phyloP scores from a whole-genome alignment of 2,329 filamentous ascomycete species.

The Aspergillus neotritici region DNA sequence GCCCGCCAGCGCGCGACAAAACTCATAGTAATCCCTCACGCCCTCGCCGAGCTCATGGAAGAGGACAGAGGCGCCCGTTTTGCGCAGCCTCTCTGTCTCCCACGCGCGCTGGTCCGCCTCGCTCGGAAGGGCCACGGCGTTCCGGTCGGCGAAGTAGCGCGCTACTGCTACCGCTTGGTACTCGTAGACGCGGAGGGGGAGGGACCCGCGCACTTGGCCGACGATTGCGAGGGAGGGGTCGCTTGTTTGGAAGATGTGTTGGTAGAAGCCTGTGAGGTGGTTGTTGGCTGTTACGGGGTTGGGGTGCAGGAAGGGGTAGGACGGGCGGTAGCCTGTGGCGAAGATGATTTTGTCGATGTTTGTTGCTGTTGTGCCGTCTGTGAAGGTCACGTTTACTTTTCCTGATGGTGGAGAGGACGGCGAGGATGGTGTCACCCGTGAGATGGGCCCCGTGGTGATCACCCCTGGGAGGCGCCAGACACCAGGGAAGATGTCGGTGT shows the following conservation, averaged over 20 bases:
- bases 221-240: slow-evolving; percentile 27
- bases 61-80: slow-evolving; percentile 13
- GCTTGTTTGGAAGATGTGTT: slow-evolving; percentile 26
- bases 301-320: slow-evolving; percentile 25
- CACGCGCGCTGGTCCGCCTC: slow-evolving; percentile 20
- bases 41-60: slow-evolving; percentile 28
- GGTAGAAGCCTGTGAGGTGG: slow-evolving; percentile 23
- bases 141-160: slow-evolving; percentile 23
- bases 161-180: slow-evolving; percentile 28
- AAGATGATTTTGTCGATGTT: slow-evolving; percentile 27
- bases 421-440: slow-evolving; percentile 1
- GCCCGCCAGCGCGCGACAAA: slow-evolving; percentile 35
- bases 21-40: slow-evolving; percentile 38
- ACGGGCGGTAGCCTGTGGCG: slow-evolving; percentile 26
- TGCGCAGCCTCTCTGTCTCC: slow-evolving; percentile 20
- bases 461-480: slow-evolving; percentile 24
- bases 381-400: slow-evolving; percentile 16
- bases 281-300: slow-evolving; percentile 21
- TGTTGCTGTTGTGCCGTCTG: slow-evolving; percentile 13
- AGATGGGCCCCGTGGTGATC: slow-evolving; percentile 14
- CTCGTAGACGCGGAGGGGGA: slow-evolving; percentile 29
- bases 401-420: not conserved
- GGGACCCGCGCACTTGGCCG: slow-evolving; percentile 22
- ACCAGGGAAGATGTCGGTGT: slow-evolving; percentile 15
- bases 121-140: slow-evolving; percentile 15